phyloP scores from a whole-genome alignment of 2,329 filamentous ascomycete genomes.

The Akanthomyces muscarius region DNA sequence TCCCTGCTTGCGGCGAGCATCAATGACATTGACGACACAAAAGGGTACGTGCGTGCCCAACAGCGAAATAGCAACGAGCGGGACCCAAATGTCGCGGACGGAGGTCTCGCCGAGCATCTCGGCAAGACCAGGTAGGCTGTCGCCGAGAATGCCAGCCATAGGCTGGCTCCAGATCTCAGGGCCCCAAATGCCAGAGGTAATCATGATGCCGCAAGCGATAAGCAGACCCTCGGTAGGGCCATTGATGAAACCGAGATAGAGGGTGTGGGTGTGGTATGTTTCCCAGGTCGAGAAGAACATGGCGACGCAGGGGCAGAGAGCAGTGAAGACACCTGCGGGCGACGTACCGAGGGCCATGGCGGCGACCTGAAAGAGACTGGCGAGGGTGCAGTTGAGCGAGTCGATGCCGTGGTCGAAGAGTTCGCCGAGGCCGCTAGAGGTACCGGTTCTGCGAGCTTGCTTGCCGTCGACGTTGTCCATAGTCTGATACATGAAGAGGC shows the following conservation, averaged over 20 bases:
- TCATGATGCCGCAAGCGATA: slow-evolving; percentile 82
- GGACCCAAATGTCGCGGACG: slow-evolving; percentile 86
- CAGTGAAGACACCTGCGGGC: slow-evolving; percentile 83
- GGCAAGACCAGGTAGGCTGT: slow-evolving; percentile 45
- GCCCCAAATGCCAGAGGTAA: slow-evolving; percentile 80
- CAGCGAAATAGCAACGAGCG: slow-evolving; percentile 62
- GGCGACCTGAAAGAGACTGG: slow-evolving; percentile 82
- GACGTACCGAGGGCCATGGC: slow-evolving; percentile 89
- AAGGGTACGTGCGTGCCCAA: slow-evolving; percentile 76
- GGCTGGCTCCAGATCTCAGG: slow-evolving; percentile 81
- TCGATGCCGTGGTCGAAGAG: slow-evolving; percentile 99
- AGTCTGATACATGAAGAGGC: slow-evolving; percentile 97
- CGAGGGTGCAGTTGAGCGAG: slow-evolving; percentile 93
- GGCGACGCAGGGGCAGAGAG: slow-evolving; percentile 82
- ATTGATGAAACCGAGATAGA: slow-evolving; percentile 95
- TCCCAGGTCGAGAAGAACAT: slow-evolving; percentile 99
- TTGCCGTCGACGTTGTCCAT: slow-evolving; percentile 99
- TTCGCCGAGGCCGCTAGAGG: slow-evolving; percentile 90
- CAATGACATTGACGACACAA: slow-evolving; percentile 80
- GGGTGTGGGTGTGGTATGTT: slow-evolving; percentile 95
- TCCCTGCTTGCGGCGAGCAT: slow-evolving; percentile 66
- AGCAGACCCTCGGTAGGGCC: slow-evolving; percentile 94
- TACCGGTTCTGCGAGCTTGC: slow-evolving; percentile 90
- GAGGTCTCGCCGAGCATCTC: slow-evolving; percentile 64
- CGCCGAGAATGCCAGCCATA: slow-evolving; percentile 65